Evolutionary conservation across 164 flowering plant species (phyloP).

Genomic region (Chloranthus sessilifolius): DNA sequence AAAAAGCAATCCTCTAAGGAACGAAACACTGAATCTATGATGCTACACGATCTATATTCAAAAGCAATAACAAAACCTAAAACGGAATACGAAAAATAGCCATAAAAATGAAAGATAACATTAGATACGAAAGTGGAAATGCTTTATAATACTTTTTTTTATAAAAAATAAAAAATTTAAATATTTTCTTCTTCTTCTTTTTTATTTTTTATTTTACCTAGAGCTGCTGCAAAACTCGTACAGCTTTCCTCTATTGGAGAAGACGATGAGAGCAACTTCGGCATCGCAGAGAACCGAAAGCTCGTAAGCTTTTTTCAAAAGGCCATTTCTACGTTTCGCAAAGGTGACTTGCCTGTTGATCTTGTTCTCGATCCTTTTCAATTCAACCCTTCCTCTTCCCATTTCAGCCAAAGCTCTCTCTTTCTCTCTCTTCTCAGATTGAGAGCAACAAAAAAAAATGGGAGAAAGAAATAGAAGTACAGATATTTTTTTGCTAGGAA

Average conservation of each 20-base stretch:
- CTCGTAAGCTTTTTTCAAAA: slow-evolving; percentile 91
- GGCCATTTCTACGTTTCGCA: slow-evolving; percentile 82
- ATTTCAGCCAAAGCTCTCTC: slow-evolving; percentile 16
- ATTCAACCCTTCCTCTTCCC: slow-evolving; percentile 92
- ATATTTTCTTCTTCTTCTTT: slow-evolving; percentile 9
- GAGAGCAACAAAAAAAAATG: background rate
- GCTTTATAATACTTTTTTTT: background rate
- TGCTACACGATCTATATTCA: no score
- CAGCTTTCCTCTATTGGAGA: slow-evolving; percentile 88
- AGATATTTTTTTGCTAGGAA: no score
- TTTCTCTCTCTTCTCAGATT: background rate
- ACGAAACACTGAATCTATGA: no score
- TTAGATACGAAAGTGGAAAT: background rate
- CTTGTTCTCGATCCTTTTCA: slow-evolving; percentile 95
- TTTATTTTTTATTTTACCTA: slow-evolving; percentile 60
- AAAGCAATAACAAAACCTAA: no score
- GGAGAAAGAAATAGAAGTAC: background rate
- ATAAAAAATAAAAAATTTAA: background rate
- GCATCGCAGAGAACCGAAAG: no score
- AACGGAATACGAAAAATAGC: no score
- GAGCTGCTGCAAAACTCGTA: slow-evolving; percentile 84
- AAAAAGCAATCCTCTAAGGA: no score
- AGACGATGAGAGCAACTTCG: slow-evolving; percentile 89
- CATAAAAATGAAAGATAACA: no score
- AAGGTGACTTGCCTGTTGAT: slow-evolving; percentile 88